phyloP scores from a whole-genome alignment of 2,329 filamentous ascomycete species.

The Teratosphaeria nubilosa region DNA sequence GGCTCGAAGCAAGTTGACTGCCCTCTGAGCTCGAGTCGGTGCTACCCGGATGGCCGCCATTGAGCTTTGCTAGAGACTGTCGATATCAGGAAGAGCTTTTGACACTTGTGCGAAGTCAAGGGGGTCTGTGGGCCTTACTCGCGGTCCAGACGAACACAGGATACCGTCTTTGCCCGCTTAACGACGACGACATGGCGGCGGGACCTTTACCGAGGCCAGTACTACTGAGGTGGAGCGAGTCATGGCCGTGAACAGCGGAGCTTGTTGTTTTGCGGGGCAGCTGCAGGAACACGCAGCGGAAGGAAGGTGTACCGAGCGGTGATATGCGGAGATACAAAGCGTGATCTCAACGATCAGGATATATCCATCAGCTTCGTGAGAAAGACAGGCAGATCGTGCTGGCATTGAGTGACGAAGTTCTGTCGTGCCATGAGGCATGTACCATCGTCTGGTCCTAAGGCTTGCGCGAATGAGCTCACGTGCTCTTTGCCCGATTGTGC shows the following conservation, averaged over 20 bases:
- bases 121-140: neutral
- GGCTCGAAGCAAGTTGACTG: conserved; percentile 68
- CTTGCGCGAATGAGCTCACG: too few species aligned
- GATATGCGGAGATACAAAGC: neutral
- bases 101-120: neutral
- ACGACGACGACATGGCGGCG: neutral
- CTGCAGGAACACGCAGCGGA: neutral
- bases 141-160: neutral
- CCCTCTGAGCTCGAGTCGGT: conserved; percentile 45
- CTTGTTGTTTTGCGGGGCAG: neutral
- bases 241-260: neutral
- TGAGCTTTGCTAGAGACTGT: neutral
- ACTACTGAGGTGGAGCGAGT: neutral
- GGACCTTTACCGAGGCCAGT: neutral
- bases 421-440: too few species aligned
- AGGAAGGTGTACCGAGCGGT: neutral
- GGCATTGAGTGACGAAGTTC: too few species aligned
- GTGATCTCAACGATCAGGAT: too few species aligned
- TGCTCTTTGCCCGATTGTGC: too few species aligned
- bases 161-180: neutral
- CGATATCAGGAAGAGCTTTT: neutral
- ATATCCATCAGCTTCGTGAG: too few species aligned
- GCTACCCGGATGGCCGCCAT: conserved; percentile 31
- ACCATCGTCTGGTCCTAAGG: too few species aligned
- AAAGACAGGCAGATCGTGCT: too few species aligned